Percentiles rank a stretch among this genome's conserved stretches.
These are phyloP conservation scores for Musa itinerans DNA, from an alignment of 176 grass and related monocot species.

Conservation along the genomic window DNA sequence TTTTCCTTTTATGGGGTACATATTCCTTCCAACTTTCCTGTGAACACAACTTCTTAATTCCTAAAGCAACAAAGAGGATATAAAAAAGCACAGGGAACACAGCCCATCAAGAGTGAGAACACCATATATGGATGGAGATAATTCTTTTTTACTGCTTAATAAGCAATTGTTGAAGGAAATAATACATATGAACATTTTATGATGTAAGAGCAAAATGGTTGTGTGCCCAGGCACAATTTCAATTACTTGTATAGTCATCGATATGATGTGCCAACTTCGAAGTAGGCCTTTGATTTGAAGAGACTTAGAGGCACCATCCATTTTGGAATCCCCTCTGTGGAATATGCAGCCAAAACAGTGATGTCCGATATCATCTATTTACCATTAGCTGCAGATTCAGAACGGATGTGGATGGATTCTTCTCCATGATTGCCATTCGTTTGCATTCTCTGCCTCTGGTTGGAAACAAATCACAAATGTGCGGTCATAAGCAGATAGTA, in stretches of 20 bases:
- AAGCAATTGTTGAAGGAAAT: not conserved
- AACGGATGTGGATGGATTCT: conserved; percentile 6
- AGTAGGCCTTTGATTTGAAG: not conserved
- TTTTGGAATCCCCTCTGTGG: not conserved
- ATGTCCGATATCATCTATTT: not conserved
- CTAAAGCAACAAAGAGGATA: too few species aligned
- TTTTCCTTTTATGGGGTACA: too few species aligned
- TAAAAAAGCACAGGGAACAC: too few species aligned
- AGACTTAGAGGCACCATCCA: not conserved
- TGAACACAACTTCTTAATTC: too few species aligned
- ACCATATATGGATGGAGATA: not conserved
- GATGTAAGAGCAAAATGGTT: not conserved
- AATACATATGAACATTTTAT: not conserved
- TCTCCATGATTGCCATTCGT: conserved; percentile 19
- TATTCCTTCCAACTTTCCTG: too few species aligned
- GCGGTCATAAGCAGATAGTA: not conserved
- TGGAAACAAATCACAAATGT: not conserved
- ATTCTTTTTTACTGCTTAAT: not conserved
- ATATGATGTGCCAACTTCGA: not conserved
- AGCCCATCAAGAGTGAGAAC: too few species aligned
- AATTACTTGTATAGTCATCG: too few species aligned
- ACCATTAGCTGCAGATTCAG: not conserved
- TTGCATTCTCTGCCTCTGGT: conserved; percentile 20
- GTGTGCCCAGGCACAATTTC: not conserved
- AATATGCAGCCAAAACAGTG: not conserved